Base-by-base conservation (phyloP, 2,329 filamentous ascomycete species). In the Penicillium sumatraense region DNA sequence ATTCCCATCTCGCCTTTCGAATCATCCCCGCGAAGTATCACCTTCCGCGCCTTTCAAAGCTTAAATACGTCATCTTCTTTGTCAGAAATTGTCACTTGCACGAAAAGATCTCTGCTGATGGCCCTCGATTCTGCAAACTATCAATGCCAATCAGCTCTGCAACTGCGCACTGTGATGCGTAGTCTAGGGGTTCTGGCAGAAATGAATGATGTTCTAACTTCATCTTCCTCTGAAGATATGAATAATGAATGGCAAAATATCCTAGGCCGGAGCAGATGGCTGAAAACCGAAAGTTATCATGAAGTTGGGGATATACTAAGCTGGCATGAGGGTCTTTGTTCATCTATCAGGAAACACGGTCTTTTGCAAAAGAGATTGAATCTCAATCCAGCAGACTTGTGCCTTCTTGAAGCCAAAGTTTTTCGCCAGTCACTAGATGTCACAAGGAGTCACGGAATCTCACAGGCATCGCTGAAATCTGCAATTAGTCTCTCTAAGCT, bases 391-490 rank as follows among this genome's bases (percentile, higher is more conserved):
- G 81, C 81, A 10, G 83, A 89, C 49, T 83, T 89, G 14, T 86
- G 88, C 33, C 78, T 89, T 5, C 80, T 90, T 42, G 90, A 98
- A 73, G 85, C 92, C 3, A 84, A 89, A 58, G 85, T 87, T n/a
- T 84, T 96, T 65, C 79, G 96, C 3, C 80, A 88, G 41, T 89
- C 91, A 6, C 89, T 93, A 0, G 80, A 82, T 5, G 83, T 96
- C 21, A 90, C 90, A 63, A 85, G 92, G 42, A 88, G 87, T 60
- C 93, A 97, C 65, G 87, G 88, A 57, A 89, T 89, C 3, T 83
- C 89, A 1, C 93, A 98, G 69, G 92, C 96, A 65, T 93, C 92
- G 0, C 76, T 99, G 23, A 93, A 92, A 60, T 86, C 92, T 11
- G 89, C 92, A 11, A 95, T 93, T 2, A 87, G 89, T 23, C 81